Evolutionary conservation across 805 yeast genomes (phyloP), one percentile per base, ranked within the genome.

Genomic region (Tetrapisispora nanseiensis): DNA sequence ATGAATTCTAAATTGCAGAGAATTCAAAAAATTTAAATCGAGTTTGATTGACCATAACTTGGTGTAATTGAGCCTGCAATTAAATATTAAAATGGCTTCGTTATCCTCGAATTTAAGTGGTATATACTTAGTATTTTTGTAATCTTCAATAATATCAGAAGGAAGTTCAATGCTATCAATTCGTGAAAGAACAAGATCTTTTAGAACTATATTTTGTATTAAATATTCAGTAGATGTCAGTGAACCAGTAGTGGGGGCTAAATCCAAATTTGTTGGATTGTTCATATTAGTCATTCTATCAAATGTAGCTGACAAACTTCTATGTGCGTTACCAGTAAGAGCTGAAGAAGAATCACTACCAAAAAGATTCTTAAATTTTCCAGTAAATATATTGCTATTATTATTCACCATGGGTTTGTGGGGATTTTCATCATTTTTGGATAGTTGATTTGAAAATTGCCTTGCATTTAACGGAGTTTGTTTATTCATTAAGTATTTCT

Each of bases 141-240:
- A 67, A 38, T 61, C 56, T 1, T 70, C 55, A 36, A 67, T 66
- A 23, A 74, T 15, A 56, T 39, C 1, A 49, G 38, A 40, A 56
- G 64, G 31, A 68, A 61, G 1, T 51, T 50, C 16, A 64, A 53
- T 0, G 73, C n/a, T 59, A 15, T 76, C 78, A 2, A 83, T 59
- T 52, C 72, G 75, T 0, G 87, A 76, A 46, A 85, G 63, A n/a
- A 81, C 78, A 52, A 81, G 71, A 56, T 86, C 95, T 50, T 82
- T 84, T 31, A 78, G 62, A 0, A 67, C 56, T 15, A 72, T 70
- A 0, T 71, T 64, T 31, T 52, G 51, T 24, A 39, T 38, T 1
- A 47, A 31, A 22, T 33, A 8, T 6, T 42, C 54, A n/a, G 44
- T 43, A 12, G 35, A 47, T 20, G 39, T 10, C 36, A 46, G 54